A percentile compares a stretch with the other conserved stretches of the same genome.
phyloP scores from a whole-genome alignment of 2,329 filamentous ascomycete genomes.

The Lanzia echinophila region DNA sequence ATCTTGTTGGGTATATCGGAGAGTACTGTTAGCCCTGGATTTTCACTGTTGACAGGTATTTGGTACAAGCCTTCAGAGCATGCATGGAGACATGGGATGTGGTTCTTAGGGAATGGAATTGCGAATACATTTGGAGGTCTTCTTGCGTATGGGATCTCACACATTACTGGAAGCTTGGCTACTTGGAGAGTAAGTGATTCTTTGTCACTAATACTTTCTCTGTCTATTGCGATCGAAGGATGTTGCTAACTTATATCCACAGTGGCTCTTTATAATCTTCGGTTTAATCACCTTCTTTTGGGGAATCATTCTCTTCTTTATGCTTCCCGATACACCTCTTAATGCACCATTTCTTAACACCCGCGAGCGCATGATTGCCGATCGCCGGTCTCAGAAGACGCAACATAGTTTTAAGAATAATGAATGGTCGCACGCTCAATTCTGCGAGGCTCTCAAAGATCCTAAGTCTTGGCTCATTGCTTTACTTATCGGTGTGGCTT shows the following conservation, averaged over 20 bases:
- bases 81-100: conserved; percentile 9
- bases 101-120: conserved; percentile 23
- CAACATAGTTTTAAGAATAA: conserved; percentile 24
- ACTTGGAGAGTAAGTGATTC: conserved; percentile 15
- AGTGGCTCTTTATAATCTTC: conserved; percentile 18
- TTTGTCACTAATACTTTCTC: neutral
- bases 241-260: neutral
- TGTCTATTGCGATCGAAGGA: neutral
- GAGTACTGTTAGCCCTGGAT: conserved; percentile 28
- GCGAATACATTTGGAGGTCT: conserved; percentile 29
- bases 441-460: conserved; percentile 34
- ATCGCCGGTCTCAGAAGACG: conserved; percentile 8
- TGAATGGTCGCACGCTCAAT: conserved; percentile 32
- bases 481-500: conserved; percentile 22
- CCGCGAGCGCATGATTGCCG: conserved; percentile 4
- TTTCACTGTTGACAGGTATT: conserved; percentile 30
- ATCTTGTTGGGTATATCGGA: conserved; percentile 27
- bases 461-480: conserved; percentile 27
- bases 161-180: conserved; percentile 16
- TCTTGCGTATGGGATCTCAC: conserved; percentile 30
- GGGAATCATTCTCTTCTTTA: conserved; percentile 35
- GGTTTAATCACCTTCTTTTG: conserved; percentile 24
- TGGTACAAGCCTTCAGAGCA: conserved; percentile 21
- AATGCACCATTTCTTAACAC: conserved; percentile 28
- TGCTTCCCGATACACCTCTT: conserved; percentile 45